These are phyloP conservation scores for Aspergillus affinis DNA, from an alignment of 495 filamentous ascomycete genomes.

Conservation along the genomic window DNA sequence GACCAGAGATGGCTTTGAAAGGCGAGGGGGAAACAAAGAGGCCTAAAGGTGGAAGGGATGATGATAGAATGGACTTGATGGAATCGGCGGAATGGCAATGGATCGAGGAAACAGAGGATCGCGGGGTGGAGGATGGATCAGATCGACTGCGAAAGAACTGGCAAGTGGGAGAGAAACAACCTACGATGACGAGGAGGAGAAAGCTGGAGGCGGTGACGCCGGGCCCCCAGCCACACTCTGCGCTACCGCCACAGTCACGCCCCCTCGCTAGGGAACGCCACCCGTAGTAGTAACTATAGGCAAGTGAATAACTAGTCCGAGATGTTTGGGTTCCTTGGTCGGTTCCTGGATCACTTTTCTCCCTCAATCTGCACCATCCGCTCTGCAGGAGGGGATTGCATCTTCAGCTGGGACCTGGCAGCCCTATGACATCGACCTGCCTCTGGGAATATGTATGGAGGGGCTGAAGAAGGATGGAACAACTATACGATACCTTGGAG, in stretches of 20 bases:
- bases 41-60: background rate
- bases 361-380: too few relatives aligned
- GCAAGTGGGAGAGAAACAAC: constrained; percentile 14
- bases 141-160: constrained; percentile 10
- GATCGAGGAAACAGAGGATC: background rate
- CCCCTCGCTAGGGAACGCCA: background rate
- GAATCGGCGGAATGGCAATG: background rate
- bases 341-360: too few relatives aligned
- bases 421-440: too few relatives aligned
- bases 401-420: too few relatives aligned
- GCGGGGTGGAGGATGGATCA: background rate
- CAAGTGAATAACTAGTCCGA: too few relatives aligned
- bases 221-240: background rate
- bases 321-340: too few relatives aligned
- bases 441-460: too few relatives aligned
- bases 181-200: constrained; percentile 22
- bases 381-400: too few relatives aligned
- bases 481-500: too few relatives aligned
- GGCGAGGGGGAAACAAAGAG: constrained; percentile 11
- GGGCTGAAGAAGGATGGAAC: too few relatives aligned
- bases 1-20: constrained; percentile 18
- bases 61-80: background rate
- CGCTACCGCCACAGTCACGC: background rate
- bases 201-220: constrained; percentile 24
- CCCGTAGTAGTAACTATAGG: too few relatives aligned